phyloP scores from a whole-genome alignment of 768 basidiomycete species.

The Dendrothele bispora region DNA sequence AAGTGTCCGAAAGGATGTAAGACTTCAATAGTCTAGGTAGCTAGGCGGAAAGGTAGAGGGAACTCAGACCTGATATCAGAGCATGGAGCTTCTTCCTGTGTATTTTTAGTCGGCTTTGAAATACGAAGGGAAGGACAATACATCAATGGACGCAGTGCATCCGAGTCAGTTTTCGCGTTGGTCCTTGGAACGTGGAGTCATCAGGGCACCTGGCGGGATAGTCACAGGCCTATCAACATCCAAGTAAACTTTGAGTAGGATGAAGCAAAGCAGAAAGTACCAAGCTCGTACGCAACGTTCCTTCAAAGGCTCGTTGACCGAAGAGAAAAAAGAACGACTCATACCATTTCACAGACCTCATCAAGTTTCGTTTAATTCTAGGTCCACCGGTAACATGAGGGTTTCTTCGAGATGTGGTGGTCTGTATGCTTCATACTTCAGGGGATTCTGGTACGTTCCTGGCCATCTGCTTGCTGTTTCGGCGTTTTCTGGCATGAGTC shows the following conservation, averaged over 20 bases:
- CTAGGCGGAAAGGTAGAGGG: not conserved
- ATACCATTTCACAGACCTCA: slow-evolving; percentile 59
- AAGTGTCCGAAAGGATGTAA: not conserved
- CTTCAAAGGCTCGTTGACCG: not conserved
- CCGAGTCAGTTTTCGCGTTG: slow-evolving; percentile 73
- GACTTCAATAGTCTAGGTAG: not conserved
- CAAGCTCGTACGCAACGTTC: not conserved
- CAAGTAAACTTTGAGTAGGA: too few species aligned
- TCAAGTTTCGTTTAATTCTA: slow-evolving; percentile 43
- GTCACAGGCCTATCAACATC: too few species aligned
- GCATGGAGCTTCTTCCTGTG: too few species aligned
- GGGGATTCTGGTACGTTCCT: slow-evolving; percentile 36
- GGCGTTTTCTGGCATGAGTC: too few species aligned
- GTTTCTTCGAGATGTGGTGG: slow-evolving; percentile 9
- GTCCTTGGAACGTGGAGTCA: slow-evolving; percentile 63
- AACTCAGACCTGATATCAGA: not conserved
- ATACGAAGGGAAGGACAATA: slow-evolving; percentile 4
- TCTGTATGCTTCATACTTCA: slow-evolving; percentile 25
- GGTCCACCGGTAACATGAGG: slow-evolving; percentile 19
- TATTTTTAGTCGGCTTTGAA: too few species aligned
- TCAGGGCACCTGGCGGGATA: slow-evolving; percentile 63
- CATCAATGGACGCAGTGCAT: slow-evolving; percentile 45
- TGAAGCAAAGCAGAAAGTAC: not conserved
- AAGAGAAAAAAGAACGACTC: not conserved
- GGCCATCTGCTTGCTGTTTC: too few species aligned